Base-by-base conservation (phyloP, 805 yeast species). In the Starmerella sirachaensis region DNA sequence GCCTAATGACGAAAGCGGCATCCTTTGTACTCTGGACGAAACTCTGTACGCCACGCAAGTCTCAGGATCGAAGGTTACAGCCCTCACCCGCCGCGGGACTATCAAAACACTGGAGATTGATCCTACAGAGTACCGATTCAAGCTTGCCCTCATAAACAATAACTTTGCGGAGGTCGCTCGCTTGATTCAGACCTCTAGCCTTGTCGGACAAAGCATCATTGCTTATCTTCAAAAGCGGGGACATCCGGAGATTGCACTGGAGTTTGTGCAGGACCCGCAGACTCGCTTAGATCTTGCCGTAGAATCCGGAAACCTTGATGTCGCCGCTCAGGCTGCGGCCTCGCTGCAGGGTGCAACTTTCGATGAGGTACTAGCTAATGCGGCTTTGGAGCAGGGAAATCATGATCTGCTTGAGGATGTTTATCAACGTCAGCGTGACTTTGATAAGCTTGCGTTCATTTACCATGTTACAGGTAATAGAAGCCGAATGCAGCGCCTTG, bases 171-270 rank as follows among this genome's bases (percentile, higher is more conserved):
- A 91, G 62, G 97, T 91, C 14, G 69, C 86, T 49, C 73, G 94
- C 49, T 74, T 91, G 49, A 91, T 91, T 60, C 77, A 75, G 55
- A 75, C 71, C 41, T 86, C 97, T 17, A 85, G 82, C 54, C 69
- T 91, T 55, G 98, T 91, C 36, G 99, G 99, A 47, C 96, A 93
- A 65, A 84, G 86, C 58, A 91, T 91, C 56, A 86, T 91, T 58
- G 91, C 93, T 4, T 91, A 88, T 59, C 69, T 91, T 54, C 94
- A 91, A 59, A 79, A 86, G 65, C 74, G 83, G 56, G 99, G 98
- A 2, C 88, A 79, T 58, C 97, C 98, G 19, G 99, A 91, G 62
- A 77, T 91, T 59, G 98, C 99, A 2, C 69, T 91, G 45, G 96
- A 88, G 60, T 93, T 91, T 56, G 98, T 91, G 37, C 80, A 85